A percentile compares a stretch with the other conserved stretches of the same genome.
These are phyloP conservation scores for Sordaria brevicollis DNA, from an alignment of 495 filamentous ascomycete species.

Conservation along the genomic window DNA sequence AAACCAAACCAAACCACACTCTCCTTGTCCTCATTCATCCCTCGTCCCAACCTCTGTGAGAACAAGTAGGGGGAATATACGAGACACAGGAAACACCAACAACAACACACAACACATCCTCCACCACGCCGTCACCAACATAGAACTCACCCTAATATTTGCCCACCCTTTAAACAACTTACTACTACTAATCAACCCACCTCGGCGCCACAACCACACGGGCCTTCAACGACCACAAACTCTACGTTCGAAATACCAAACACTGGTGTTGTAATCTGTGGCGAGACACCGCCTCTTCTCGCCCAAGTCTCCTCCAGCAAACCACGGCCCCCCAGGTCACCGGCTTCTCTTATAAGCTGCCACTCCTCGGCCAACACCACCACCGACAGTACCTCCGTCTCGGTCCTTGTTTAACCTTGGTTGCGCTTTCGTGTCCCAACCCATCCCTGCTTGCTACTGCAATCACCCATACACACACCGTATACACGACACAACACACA, in stretches of 20 bases:
- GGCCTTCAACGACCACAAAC: not conserved
- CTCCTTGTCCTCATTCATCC: not conserved
- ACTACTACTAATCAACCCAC: not conserved
- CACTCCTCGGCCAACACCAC: not conserved
- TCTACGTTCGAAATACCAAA: not conserved
- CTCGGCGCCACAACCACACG: not conserved
- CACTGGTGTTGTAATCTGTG: not conserved
- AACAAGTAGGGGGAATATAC: not conserved
- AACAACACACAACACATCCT: no score
- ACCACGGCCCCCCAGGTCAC: not conserved
- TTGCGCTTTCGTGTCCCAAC: not conserved
- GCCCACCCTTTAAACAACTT: not conserved
- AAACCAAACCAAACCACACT: not conserved
- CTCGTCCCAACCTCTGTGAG: not conserved
- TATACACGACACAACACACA: not conserved
- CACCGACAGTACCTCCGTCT: not conserved
- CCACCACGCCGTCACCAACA: not conserved
- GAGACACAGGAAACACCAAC: not conserved
- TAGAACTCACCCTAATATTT: not conserved
- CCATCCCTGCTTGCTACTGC: slow-evolving; percentile 2
- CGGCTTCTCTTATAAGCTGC: not conserved
- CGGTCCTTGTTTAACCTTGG: slow-evolving; percentile 1
- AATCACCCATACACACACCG: slow-evolving; percentile 1
- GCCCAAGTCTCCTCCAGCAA: not conserved
- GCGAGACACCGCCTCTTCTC: not conserved